Conservation (phyloP, 164 flowering plant species). For the Tetrastigma voinierianum region DNA sequence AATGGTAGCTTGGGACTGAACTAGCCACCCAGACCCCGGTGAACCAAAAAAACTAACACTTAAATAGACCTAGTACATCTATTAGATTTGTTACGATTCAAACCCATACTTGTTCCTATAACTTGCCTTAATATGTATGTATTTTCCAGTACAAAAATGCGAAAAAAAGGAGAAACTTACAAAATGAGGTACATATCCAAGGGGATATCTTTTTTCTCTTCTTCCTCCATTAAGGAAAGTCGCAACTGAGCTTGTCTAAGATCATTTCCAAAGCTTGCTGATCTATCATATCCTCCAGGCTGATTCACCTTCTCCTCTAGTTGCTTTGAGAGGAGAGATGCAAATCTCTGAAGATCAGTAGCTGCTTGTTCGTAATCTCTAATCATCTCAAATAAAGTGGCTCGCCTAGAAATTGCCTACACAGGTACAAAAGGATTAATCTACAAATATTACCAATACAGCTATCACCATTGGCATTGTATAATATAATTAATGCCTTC, state of each 20-base stretch:
- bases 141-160: too few relatives aligned
- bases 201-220: slow-evolving; percentile 60
- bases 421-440: slow-evolving; percentile 5
- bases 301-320: slow-evolving; percentile 32
- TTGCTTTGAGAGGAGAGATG: slow-evolving; percentile 57
- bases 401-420: slow-evolving; percentile 94
- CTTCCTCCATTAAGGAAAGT: slow-evolving; percentile 58
- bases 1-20: too few relatives aligned
- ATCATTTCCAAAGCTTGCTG: slow-evolving; percentile 37
- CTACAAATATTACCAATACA: background rate
- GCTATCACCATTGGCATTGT: too few relatives aligned
- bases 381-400: slow-evolving; percentile 81
- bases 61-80: too few relatives aligned
- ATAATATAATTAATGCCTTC: too few relatives aligned
- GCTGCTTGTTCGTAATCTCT: slow-evolving; percentile 87
- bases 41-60: too few relatives aligned
- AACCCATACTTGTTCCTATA: too few relatives aligned
- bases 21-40: too few relatives aligned
- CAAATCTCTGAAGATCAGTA: slow-evolving; percentile 59
- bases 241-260: slow-evolving; percentile 52
- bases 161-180: slow-evolving; percentile 45
- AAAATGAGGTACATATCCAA: slow-evolving; percentile 78
- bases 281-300: slow-evolving; percentile 29
- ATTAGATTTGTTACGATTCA: too few relatives aligned
- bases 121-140: too few relatives aligned